Percentiles rank a stretch among this genome's conserved stretches.
Conservation (phyloP, 768 basidiomycete genomes). For the Naganishia kalamii region DNA sequence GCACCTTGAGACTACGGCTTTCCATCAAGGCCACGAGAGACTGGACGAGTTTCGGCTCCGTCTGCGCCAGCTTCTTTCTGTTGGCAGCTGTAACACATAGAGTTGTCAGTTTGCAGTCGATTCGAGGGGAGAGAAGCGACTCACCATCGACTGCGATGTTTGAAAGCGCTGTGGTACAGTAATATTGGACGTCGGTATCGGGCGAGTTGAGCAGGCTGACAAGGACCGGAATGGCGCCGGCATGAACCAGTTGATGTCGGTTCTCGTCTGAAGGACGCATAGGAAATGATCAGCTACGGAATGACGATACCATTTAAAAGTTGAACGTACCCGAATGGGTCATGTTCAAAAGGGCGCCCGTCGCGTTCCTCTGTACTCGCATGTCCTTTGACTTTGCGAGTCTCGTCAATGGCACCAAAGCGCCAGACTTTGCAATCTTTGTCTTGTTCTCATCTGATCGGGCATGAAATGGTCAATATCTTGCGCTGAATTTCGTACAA, state of each 20-base stretch:
- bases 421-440: slow-evolving; percentile 98
- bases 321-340: slow-evolving; percentile 81
- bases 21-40: slow-evolving; percentile 95
- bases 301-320: neutral
- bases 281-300: slow-evolving; percentile 2
- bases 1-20: slow-evolving; percentile 92
- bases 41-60: slow-evolving; percentile 87
- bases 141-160: slow-evolving; percentile 96
- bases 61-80: slow-evolving; percentile 86
- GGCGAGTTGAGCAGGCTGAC: slow-evolving; percentile 88
- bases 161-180: slow-evolving; percentile 95
- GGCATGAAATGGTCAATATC: slow-evolving; percentile 6
- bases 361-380: slow-evolving; percentile 97
- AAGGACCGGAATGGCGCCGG: slow-evolving; percentile 94
- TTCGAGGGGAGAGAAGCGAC: slow-evolving; percentile 13
- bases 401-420: slow-evolving; percentile 91
- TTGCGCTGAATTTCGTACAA: neutral
- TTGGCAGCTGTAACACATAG: slow-evolving; percentile 57
- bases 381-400: slow-evolving; percentile 97
- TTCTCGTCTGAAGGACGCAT: slow-evolving; percentile 69
- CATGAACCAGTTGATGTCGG: slow-evolving; percentile 93
- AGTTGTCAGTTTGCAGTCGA: neutral
- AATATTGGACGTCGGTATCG: slow-evolving; percentile 99
- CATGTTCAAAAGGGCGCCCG: slow-evolving; percentile 96
- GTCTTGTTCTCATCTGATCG: slow-evolving; percentile 96